Evolutionary conservation across 208 protist species (phyloP).

Genomic region (Trypanosoma mega): DNA sequence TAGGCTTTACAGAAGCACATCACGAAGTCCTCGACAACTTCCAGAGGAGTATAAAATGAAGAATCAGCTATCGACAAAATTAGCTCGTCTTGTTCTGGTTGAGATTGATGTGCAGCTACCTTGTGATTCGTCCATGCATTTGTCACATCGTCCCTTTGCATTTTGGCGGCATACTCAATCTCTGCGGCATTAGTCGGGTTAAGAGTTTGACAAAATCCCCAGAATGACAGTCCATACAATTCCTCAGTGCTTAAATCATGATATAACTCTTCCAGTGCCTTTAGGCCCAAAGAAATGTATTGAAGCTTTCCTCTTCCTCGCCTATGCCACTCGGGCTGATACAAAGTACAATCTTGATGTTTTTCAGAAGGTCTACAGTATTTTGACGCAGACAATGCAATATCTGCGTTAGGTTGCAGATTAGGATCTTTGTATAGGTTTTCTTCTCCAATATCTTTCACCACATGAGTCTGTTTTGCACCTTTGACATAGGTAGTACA

Average conservation of each 20-base stretch:
- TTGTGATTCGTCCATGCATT: conserved; percentile 27
- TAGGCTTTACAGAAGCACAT: conserved; percentile 19
- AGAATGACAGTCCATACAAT: conserved; percentile 60
- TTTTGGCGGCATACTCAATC: conserved; percentile 37
- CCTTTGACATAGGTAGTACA: too few relatives aligned
- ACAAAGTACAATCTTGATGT: not conserved
- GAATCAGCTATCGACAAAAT: not conserved
- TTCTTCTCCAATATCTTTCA: too few relatives aligned
- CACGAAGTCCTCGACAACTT: conserved; percentile 7
- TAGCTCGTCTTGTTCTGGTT: too few relatives aligned
- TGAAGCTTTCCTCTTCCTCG: not conserved
- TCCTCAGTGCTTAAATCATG: conserved; percentile 48
- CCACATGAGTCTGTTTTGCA: too few relatives aligned
- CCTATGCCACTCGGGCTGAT: not conserved
- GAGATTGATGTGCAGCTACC: conserved; percentile 25
- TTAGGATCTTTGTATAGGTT: too few relatives aligned
- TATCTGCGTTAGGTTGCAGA: too few relatives aligned
- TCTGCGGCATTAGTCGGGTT: conserved; percentile 31
- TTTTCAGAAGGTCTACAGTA: too few relatives aligned
- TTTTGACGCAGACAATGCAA: too few relatives aligned
- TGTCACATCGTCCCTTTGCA: conserved; percentile 36
- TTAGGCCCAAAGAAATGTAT: conserved; percentile 26
- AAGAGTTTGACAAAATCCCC: conserved; percentile 58
- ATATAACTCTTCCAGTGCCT: conserved; percentile 61
- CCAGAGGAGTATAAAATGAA: conserved; percentile 18